Evolutionary conservation across 768 basidiomycete species (phyloP).

Genomic region (Boletus edulis): DNA sequence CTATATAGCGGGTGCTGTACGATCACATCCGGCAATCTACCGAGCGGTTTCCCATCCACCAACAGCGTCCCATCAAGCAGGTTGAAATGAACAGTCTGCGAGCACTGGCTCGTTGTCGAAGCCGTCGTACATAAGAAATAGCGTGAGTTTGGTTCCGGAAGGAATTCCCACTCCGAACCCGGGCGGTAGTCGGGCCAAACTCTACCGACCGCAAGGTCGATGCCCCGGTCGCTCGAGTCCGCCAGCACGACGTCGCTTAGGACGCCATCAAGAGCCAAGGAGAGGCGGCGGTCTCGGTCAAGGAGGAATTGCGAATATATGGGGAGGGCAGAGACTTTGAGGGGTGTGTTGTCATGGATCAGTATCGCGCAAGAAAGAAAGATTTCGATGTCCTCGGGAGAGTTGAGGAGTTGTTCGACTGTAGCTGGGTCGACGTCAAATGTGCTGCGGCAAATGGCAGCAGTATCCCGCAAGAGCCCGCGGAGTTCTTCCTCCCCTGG

Average conservation of each 20-base stretch:
- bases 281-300: conserved; percentile 32
- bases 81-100: conserved; percentile 38
- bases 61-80: conserved; percentile 31
- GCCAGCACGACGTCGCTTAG: conserved; percentile 8
- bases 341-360: conserved; percentile 29
- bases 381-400: conserved; percentile 23
- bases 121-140: conserved; percentile 21
- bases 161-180: conserved; percentile 23
- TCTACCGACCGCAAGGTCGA: conserved; percentile 13
- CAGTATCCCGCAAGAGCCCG: conserved; percentile 12
- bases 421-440: conserved; percentile 20
- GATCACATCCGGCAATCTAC: conserved; percentile 37
- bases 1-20: conserved; percentile 17
- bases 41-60: conserved; percentile 27
- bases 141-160: conserved; percentile 4
- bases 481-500: background rate
- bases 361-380: conserved; percentile 33
- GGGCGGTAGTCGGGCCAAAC: conserved; percentile 32
- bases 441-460: conserved; percentile 23
- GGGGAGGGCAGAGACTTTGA: background rate
- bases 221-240: background rate
- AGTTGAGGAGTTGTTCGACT: conserved; percentile 10
- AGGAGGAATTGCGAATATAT: conserved; percentile 14
- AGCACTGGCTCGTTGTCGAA: background rate
- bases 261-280: conserved; percentile 24